Percentiles rank a stretch among this genome's conserved stretches.
phyloP scores from a whole-genome alignment of 768 basidiomycete species.

The Boletellus emodensis region DNA sequence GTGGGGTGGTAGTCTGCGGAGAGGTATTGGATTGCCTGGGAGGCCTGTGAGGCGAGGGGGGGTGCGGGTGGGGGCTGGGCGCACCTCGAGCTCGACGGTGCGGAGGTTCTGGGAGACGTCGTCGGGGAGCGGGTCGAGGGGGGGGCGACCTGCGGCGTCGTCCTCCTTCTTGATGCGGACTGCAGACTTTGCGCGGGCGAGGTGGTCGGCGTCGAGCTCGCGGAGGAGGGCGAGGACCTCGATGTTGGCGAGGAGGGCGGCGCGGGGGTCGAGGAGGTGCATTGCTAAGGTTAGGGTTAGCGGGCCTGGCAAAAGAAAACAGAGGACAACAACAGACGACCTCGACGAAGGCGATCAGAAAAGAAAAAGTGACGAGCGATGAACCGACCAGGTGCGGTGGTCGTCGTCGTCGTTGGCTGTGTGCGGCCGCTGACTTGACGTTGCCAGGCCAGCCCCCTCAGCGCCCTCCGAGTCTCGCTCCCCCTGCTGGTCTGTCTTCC shows the following conservation, averaged over 20 bases:
- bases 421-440: conserved; percentile 18
- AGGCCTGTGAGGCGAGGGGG: not conserved
- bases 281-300: conserved; percentile 24
- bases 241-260: conserved; percentile 83
- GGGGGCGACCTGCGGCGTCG: conserved; percentile 41
- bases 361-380: conserved; percentile 30
- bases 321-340: conserved; percentile 22
- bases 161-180: conserved; percentile 77
- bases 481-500: conserved; percentile 56
- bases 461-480: conserved; percentile 69
- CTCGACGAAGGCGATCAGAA: not conserved
- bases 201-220: conserved; percentile 70
- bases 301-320: conserved; percentile 22
- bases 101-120: conserved; percentile 77
- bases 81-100: conserved; percentile 75
- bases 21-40: conserved; percentile 82
- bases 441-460: conserved; percentile 73
- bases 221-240: conserved; percentile 80
- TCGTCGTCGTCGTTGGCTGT: conserved; percentile 5
- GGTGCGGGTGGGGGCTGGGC: not conserved
- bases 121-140: conserved; percentile 35
- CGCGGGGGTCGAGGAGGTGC: conserved; percentile 46
- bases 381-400: conserved; percentile 57
- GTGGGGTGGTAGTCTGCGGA: conserved; percentile 72
- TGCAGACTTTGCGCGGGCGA: conserved; percentile 65